Percentiles rank a stretch among this genome's conserved stretches.
Evolutionary conservation across 805 yeast species (phyloP).

Genomic region (Saturnispora diversa): DNA sequence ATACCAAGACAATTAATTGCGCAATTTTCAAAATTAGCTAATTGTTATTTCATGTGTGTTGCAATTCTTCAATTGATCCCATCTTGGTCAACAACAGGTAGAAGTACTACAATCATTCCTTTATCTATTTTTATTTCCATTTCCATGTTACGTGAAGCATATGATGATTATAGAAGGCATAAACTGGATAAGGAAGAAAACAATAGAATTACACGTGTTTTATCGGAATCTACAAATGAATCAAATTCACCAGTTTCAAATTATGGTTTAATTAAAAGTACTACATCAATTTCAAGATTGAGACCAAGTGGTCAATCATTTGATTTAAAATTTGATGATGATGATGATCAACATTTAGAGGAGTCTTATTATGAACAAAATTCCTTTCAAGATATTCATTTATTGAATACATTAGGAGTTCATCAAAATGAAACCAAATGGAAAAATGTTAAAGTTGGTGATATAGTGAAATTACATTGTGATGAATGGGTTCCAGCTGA

Average conservation of each 20-base stretch:
- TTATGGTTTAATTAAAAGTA: constrained; percentile 21
- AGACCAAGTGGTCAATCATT: constrained; percentile 23
- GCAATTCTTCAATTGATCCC: constrained; percentile 95
- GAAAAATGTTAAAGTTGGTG: constrained; percentile 85
- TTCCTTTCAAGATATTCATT: constrained; percentile 20
- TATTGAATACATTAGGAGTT: constrained; percentile 18
- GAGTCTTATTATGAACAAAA: constrained; percentile 15
- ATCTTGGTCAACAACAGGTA: constrained; percentile 95
- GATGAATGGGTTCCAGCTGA: constrained; percentile 97
- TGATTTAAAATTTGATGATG: constrained; percentile 18
- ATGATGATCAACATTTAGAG: constrained; percentile 10
- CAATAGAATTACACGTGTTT: constrained; percentile 40
- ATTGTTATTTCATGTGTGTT: constrained; percentile 79
- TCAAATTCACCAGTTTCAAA: constrained; percentile 11
- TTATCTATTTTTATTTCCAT: constrained; percentile 77
- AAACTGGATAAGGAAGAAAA: constrained; percentile 81
- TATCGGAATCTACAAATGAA: constrained; percentile 19
- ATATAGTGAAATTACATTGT: constrained; percentile 58
- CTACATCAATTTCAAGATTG: constrained; percentile 24
- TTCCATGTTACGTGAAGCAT: constrained; percentile 88
- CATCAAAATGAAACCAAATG: constrained; percentile 36
- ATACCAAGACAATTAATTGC: constrained; percentile 83
- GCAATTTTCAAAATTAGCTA: constrained; percentile 90
- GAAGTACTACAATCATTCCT: constrained; percentile 89
- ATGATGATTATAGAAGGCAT: constrained; percentile 86